A percentile compares a stretch with the other conserved stretches of the same genome.
These are phyloP conservation scores for Senna tora DNA, from an alignment of 306 rosid genomes.

Conservation along the genomic window DNA sequence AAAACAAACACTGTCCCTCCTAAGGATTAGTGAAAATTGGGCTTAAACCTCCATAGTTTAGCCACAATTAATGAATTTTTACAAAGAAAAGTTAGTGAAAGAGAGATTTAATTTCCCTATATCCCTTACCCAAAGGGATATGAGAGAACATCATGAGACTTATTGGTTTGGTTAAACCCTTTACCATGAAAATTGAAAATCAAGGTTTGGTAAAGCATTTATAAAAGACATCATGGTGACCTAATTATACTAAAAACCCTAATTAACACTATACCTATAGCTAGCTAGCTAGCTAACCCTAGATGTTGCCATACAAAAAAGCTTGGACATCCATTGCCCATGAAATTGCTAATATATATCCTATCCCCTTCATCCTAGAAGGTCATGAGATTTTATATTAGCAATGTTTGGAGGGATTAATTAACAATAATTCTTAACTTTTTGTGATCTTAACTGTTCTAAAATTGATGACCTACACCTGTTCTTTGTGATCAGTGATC, in stretches of 20 bases:
- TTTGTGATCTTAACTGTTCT: constrained; percentile 41
- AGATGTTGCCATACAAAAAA: constrained; percentile 67
- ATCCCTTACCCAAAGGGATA: constrained; percentile 64
- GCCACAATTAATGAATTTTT: constrained; percentile 62
- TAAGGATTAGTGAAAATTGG: constrained; percentile 55
- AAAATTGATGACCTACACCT: constrained; percentile 48
- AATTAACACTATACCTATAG: constrained; percentile 41
- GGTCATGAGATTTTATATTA: constrained; percentile 39
- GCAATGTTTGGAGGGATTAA: constrained; percentile 55
- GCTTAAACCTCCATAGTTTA: constrained; percentile 77
- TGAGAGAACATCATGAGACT: constrained; percentile 32
- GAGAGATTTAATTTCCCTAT: constrained; percentile 26
- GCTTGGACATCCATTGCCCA: constrained; percentile 70
- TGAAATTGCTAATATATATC: constrained; percentile 42
- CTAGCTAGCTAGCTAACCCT: constrained; percentile 14
- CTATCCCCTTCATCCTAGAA: constrained; percentile 47
- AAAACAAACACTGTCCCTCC: constrained; percentile 59
- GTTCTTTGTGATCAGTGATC: constrained; percentile 40
- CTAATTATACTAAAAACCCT: constrained; percentile 43
- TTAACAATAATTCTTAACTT: constrained; percentile 26
- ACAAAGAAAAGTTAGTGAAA: constrained; percentile 45
- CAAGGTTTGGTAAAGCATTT: constrained; percentile 40
- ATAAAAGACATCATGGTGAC: constrained; percentile 34
- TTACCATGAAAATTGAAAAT: constrained; percentile 46
- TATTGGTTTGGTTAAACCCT: constrained; percentile 52